phyloP scores from a whole-genome alignment of 306 rosid species.

The Fragaria iinumae region DNA sequence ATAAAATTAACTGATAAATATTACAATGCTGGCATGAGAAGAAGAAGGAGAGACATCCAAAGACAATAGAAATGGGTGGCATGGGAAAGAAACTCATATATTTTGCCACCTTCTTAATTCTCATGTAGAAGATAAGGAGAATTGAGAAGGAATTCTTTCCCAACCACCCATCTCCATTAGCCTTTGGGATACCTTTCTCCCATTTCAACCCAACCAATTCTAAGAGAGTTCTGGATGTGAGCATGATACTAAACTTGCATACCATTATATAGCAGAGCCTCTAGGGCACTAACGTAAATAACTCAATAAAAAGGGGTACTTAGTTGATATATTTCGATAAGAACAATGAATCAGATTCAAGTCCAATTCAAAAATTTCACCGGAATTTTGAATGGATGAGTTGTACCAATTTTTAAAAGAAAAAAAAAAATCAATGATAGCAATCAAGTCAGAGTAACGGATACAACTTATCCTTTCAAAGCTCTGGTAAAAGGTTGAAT shows the following conservation, averaged over 20 bases:
- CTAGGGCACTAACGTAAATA: not conserved
- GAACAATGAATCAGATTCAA: not conserved
- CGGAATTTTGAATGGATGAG: no score
- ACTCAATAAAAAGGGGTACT: not conserved
- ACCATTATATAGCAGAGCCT: not conserved
- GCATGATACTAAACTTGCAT: not conserved
- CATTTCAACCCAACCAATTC: conserved; percentile 20
- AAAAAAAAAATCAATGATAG: no score
- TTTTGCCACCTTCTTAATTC: not conserved
- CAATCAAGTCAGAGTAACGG: no score
- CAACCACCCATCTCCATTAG: conserved; percentile 22
- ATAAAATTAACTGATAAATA: not conserved
- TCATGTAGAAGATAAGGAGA: not conserved
- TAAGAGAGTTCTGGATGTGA: not conserved
- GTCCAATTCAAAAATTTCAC: no score
- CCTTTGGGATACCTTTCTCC: conserved; percentile 17
- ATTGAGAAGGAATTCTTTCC: not conserved
- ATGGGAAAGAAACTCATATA: conserved; percentile 12
- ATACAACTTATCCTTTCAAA: no score
- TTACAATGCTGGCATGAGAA: not conserved
- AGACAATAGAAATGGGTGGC: conserved; percentile 29
- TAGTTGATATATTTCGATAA: not conserved
- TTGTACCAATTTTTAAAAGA: no score
- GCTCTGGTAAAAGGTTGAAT: no score
- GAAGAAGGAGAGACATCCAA: conserved; percentile 22